phyloP scores from a whole-genome alignment of 345 rosid genomes.

The Eucalyptus guilfoylei region DNA sequence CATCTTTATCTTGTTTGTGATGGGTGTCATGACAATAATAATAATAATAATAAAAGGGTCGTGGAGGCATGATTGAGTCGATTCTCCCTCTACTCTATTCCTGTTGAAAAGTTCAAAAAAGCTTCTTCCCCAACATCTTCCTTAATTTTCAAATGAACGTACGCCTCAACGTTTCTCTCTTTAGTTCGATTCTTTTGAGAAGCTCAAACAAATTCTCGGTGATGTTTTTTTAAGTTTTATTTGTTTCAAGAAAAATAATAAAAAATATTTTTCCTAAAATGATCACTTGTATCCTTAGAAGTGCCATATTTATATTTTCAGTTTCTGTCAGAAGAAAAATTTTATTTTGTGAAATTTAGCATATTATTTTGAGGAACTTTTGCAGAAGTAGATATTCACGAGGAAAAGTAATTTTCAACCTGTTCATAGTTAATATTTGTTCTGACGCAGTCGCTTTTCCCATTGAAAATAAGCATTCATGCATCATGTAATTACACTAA shows the following conservation, averaged over 20 bases:
- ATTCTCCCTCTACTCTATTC: background rate
- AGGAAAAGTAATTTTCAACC: background rate
- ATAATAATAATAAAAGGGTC: background rate
- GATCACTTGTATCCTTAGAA: background rate
- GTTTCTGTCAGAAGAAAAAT: background rate
- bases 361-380: background rate
- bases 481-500: background rate
- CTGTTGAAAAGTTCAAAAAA: background rate
- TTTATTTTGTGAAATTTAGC: background rate
- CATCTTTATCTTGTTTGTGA: background rate
- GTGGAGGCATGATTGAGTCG: background rate
- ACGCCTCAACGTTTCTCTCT: background rate
- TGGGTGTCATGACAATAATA: background rate
- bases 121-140: background rate
- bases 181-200: background rate
- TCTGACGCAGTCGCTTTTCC: background rate
- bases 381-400: background rate
- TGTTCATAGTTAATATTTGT: background rate
- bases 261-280: background rate
- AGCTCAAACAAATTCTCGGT: background rate
- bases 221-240: fast-evolving
- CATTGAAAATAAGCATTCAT: background rate
- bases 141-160: background rate
- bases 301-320: background rate
- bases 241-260: background rate